Percentiles rank a stretch among this genome's conserved stretches.
Conservation (phyloP, 108 stramenopile genomes). For the Aureococcus anophagefferens region DNA sequence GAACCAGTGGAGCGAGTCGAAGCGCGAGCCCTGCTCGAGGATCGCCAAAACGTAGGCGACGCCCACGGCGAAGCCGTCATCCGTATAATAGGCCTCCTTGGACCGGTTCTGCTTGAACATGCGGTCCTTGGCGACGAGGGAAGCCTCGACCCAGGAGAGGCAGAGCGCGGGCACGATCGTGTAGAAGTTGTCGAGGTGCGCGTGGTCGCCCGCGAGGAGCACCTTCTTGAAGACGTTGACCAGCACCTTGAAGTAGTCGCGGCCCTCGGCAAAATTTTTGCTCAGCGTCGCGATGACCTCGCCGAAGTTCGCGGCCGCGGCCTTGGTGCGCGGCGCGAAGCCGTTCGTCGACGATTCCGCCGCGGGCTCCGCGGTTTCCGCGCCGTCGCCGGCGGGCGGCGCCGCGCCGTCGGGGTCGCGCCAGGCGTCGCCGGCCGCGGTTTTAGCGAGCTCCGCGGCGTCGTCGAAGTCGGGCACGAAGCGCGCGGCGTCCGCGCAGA, state of each 20-base stretch:
- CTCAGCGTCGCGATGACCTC: conserved; percentile 7
- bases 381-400: not conserved
- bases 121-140: conserved; percentile 44
- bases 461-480: conserved; percentile 28
- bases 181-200: conserved; percentile 41
- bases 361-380: not conserved
- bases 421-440: no score
- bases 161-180: conserved; percentile 51
- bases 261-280: conserved; percentile 16
- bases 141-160: conserved; percentile 43
- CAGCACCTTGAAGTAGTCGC: conserved; percentile 40
- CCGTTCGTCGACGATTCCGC: conserved; percentile 1
- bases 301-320: conserved; percentile 20
- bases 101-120: conserved; percentile 48
- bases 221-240: conserved; percentile 47
- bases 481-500: conserved; percentile 21
- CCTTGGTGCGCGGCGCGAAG: conserved; percentile 1
- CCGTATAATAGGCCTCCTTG: conserved; percentile 52
- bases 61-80: conserved; percentile 64
- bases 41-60: conserved; percentile 45
- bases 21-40: conserved; percentile 32
- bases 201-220: conserved; percentile 20
- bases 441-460: not conserved
- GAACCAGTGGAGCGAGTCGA: conserved; percentile 52
- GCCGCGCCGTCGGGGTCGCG: not conserved